Percentiles rank a stretch among this genome's conserved stretches.
phyloP scores from a whole-genome alignment of 257 asterid species.

The Solanum clarkiae region DNA sequence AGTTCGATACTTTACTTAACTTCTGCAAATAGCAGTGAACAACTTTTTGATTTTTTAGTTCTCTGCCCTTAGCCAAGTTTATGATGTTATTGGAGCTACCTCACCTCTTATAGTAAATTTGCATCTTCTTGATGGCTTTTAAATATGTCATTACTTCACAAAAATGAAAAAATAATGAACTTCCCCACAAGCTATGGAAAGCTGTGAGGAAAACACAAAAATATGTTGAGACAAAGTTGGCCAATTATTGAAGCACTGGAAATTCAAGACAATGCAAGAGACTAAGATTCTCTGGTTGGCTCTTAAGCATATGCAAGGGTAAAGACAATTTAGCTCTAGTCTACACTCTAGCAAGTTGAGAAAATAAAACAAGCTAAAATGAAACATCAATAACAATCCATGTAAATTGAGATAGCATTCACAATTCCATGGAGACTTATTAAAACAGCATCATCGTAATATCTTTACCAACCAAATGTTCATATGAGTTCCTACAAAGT shows the following conservation, averaged over 20 bases:
- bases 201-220: background rate
- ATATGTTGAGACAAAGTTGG: background rate
- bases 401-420: background rate
- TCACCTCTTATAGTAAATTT: background rate
- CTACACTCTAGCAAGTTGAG: background rate
- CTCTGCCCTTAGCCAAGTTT: background rate
- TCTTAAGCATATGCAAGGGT: background rate
- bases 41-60: background rate
- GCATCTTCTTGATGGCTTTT: background rate
- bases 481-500: background rate
- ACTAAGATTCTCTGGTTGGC: background rate
- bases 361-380: background rate
- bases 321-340: background rate
- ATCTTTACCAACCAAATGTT: background rate
- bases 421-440: background rate
- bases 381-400: background rate
- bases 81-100: background rate
- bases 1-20: background rate
- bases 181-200: background rate
- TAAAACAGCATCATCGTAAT: background rate
- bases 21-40: background rate
- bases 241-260: background rate
- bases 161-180: background rate
- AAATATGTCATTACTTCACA: background rate
- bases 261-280: background rate